Percentiles rank a stretch among this genome's conserved stretches.
phyloP scores from a whole-genome alignment of 2,329 filamentous ascomycete species.

The Nemania diffusa region DNA sequence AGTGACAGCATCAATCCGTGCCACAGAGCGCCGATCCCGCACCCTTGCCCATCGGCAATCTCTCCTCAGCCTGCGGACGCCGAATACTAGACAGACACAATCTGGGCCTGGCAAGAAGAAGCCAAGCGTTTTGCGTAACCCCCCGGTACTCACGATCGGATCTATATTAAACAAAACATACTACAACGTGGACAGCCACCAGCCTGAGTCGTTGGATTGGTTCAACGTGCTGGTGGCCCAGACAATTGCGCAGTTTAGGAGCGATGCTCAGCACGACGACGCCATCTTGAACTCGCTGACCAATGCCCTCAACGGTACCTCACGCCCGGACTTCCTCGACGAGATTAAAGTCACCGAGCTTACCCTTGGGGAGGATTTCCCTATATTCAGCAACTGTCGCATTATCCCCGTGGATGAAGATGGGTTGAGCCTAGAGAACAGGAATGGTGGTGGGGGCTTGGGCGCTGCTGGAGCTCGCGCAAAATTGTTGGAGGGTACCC shows the following conservation, averaged over 20 bases:
- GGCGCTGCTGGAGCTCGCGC: constrained; percentile 60
- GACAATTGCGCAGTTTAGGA: constrained; percentile 93
- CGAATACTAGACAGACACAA: constrained; percentile 51
- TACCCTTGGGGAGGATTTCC: constrained; percentile 94
- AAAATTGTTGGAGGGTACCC: constrained; percentile 69
- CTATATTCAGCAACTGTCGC: constrained; percentile 97
- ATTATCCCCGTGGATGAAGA: constrained; percentile 92
- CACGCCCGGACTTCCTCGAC: constrained; percentile 90
- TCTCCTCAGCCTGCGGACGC: constrained; percentile 69
- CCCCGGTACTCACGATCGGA: constrained; percentile 84
- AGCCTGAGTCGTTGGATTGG: constrained; percentile 97
- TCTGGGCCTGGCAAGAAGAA: constrained; percentile 69
- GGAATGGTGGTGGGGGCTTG: constrained; percentile 47
- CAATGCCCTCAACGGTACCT: constrained; percentile 85
- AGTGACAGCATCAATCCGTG: constrained; percentile 78
- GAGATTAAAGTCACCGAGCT: constrained; percentile 95
- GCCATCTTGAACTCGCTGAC: constrained; percentile 88
- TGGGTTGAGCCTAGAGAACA: constrained; percentile 65
- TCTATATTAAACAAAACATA: constrained; percentile 97
- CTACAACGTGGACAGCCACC: constrained; percentile 94
- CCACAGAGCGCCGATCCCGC: constrained; percentile 77
- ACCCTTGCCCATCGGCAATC: constrained; percentile 82
- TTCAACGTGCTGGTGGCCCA: constrained; percentile 98
- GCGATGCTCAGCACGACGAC: constrained; percentile 90
- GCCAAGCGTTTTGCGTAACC: constrained; percentile 77